Conservation (phyloP, 2,329 filamentous ascomycete genomes). For the Periconia sp. region DNA sequence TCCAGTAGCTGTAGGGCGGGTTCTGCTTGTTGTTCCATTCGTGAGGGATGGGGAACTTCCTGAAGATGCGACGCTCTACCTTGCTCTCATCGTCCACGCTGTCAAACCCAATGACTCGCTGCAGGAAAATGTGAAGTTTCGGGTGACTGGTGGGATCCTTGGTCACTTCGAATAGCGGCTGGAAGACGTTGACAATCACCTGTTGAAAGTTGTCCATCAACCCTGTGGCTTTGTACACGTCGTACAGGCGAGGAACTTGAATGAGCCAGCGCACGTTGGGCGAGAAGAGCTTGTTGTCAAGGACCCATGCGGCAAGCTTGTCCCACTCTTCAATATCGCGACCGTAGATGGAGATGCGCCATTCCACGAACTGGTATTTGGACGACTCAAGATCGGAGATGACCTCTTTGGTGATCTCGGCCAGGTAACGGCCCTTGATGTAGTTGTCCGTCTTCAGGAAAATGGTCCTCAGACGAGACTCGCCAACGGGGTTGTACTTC, state of each 20-base stretch:
- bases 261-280: slow-evolving; percentile 98
- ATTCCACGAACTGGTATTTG: slow-evolving; percentile 99
- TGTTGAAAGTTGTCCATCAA: slow-evolving; percentile 90
- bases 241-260: slow-evolving; percentile 90
- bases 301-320: slow-evolving; percentile 93
- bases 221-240: slow-evolving; percentile 88
- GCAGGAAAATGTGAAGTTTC: slow-evolving; percentile 91
- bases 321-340: slow-evolving; percentile 94
- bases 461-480: slow-evolving; percentile 94
- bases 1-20: slow-evolving; percentile 98
- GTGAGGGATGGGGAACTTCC: slow-evolving; percentile 89
- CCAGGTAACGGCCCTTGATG: slow-evolving; percentile 91
- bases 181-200: slow-evolving; percentile 87
- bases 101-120: slow-evolving; percentile 94
- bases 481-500: slow-evolving; percentile 96
- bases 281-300: slow-evolving; percentile 97
- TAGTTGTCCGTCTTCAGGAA: slow-evolving; percentile 99
- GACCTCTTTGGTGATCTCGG: slow-evolving; percentile 97
- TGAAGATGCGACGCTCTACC: slow-evolving; percentile 87
- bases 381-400: slow-evolving; percentile 96
- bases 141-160: slow-evolving; percentile 82
- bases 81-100: slow-evolving; percentile 99
- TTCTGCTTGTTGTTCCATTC: slow-evolving; percentile 93
- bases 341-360: slow-evolving; percentile 97
- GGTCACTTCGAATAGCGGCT: slow-evolving; percentile 92